Evolutionary conservation across 805 yeast genomes (phyloP).

Genomic region (Barnettozyma californica): DNA sequence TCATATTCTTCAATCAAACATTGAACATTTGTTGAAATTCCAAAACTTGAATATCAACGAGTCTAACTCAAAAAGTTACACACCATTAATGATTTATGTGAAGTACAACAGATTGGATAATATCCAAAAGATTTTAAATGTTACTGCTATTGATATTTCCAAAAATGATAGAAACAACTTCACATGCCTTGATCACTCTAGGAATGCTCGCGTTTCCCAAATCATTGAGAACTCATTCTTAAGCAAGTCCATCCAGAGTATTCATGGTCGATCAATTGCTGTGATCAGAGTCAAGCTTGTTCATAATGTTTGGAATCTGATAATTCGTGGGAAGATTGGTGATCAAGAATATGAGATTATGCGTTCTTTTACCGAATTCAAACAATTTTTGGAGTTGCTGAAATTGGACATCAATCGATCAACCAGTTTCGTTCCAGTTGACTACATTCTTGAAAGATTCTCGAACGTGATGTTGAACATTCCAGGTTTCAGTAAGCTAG

Average conservation of each 20-base stretch:
- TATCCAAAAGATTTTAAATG: constrained; percentile 43
- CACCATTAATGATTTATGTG: constrained; percentile 69
- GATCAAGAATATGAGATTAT: constrained; percentile 12
- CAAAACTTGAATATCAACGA: constrained; percentile 50
- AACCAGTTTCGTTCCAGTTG: constrained; percentile 28
- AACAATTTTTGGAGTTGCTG: constrained; percentile 29
- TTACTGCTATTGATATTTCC: constrained; percentile 42
- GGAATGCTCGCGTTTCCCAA: constrained; percentile 30
- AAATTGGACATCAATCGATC: constrained; percentile 31
- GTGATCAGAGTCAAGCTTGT: constrained; percentile 33
- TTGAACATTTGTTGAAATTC: constrained; percentile 35
- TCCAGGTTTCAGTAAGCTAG: constrained; percentile 35
- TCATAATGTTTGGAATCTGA: constrained; percentile 24
- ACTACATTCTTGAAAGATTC: constrained; percentile 19
- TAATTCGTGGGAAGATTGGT: constrained; percentile 22
- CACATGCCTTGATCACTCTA: constrained; percentile 43
- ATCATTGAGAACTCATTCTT: constrained; percentile 29
- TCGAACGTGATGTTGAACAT: constrained; percentile 18
- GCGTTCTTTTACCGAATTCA: constrained; percentile 30
- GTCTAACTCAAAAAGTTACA: constrained; percentile 48
- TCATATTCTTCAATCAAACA: constrained; percentile 57
- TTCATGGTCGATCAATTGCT: constrained; percentile 26
- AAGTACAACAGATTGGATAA: constrained; percentile 65
- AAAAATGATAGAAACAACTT: constrained; percentile 26
- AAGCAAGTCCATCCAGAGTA: constrained; percentile 15